Conservation (phyloP, 23 red algal genomes). For the Gracilariopsis chorda region DNA sequence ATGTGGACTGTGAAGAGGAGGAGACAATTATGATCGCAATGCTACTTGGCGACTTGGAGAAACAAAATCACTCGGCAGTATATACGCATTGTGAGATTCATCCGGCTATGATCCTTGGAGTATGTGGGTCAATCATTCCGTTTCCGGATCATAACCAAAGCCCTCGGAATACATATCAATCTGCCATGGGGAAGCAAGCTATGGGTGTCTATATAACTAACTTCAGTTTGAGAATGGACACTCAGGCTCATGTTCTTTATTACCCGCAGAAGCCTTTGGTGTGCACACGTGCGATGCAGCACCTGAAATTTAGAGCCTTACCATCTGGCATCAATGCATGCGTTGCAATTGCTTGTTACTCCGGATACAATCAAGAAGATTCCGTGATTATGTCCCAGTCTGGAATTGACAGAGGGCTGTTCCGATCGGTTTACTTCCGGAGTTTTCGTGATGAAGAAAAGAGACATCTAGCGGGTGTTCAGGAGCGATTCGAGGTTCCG, state of each 20-base stretch:
- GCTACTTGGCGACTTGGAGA: constrained; percentile 77
- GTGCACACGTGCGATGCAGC: constrained; percentile 90
- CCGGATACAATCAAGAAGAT: constrained; percentile 99
- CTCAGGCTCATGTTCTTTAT: constrained; percentile 97
- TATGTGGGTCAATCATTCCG: constrained; percentile 99
- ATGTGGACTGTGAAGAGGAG: constrained; percentile 96
- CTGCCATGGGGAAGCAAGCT: constrained; percentile 99
- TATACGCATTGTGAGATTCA: constrained; percentile 99
- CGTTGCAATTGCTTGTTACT: constrained; percentile 99
- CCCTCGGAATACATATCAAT: constrained; percentile 99
- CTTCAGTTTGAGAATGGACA: constrained; percentile 97
- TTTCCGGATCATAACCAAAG: constrained; percentile 99
- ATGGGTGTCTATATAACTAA: constrained; percentile 99
- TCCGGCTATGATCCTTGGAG: constrained; percentile 97
- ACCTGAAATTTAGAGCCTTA: constrained; percentile 96
- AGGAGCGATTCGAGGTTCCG: constrained; percentile 84
- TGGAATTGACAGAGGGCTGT: constrained; percentile 92
- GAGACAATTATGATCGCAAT: constrained; percentile 99
- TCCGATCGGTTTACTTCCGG: constrained; percentile 94
- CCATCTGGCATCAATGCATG: constrained; percentile 98
- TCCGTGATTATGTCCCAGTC: constrained; percentile 97
- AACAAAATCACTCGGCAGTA: constrained; percentile 50
- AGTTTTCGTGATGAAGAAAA: constrained; percentile 88
- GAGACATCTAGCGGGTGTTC: constrained; percentile 64
- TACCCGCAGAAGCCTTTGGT: constrained; percentile 99